Percentiles rank a stretch among this genome's conserved stretches.
These are phyloP conservation scores for Acephala macrosclerotiorum DNA, from an alignment of 2,329 filamentous ascomycete genomes.

Conservation along the genomic window DNA sequence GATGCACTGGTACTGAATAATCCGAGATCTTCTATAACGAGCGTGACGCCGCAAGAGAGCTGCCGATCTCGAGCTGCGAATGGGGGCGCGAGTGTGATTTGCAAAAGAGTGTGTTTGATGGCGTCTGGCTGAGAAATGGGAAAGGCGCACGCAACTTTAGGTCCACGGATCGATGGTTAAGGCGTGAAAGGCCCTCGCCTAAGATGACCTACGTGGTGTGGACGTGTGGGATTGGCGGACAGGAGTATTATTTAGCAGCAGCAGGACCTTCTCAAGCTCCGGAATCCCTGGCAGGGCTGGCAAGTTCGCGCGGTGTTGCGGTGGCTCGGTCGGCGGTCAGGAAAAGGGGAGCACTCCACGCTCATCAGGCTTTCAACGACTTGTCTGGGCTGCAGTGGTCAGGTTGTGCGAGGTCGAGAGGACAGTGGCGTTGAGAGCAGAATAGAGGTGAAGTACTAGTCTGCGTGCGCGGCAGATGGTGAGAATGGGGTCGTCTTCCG, in stretches of 20 bases:
- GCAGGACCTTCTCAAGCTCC: constrained; percentile 14
- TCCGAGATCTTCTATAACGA: constrained; percentile 36
- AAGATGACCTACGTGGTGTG: constrained; percentile 20
- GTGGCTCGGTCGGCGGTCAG: constrained; percentile 17
- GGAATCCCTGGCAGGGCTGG: constrained; percentile 14
- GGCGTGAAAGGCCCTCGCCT: constrained; percentile 28
- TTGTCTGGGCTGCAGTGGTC: not conserved
- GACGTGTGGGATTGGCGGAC: constrained; percentile 31
- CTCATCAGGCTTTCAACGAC: constrained; percentile 2
- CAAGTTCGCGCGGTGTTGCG: constrained; percentile 1
- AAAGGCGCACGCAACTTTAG: constrained; percentile 19
- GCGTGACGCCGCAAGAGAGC: constrained; percentile 39
- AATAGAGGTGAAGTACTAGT: not conserved
- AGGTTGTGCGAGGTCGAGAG: not conserved
- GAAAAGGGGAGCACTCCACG: constrained; percentile 4
- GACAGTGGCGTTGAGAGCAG: not conserved
- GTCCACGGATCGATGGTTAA: constrained; percentile 18
- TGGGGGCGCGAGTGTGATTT: constrained; percentile 26
- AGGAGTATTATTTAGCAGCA: constrained; percentile 29
- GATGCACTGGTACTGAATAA: constrained; percentile 22
- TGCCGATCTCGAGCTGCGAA: constrained; percentile 34
- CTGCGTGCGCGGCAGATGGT: not conserved
- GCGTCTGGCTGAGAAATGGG: constrained; percentile 30
- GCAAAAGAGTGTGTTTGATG: constrained; percentile 38
- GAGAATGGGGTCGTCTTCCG: not conserved